Evolutionary conservation across 2,329 filamentous ascomycete genomes (phyloP).

Genomic region (Calonectria montana): DNA sequence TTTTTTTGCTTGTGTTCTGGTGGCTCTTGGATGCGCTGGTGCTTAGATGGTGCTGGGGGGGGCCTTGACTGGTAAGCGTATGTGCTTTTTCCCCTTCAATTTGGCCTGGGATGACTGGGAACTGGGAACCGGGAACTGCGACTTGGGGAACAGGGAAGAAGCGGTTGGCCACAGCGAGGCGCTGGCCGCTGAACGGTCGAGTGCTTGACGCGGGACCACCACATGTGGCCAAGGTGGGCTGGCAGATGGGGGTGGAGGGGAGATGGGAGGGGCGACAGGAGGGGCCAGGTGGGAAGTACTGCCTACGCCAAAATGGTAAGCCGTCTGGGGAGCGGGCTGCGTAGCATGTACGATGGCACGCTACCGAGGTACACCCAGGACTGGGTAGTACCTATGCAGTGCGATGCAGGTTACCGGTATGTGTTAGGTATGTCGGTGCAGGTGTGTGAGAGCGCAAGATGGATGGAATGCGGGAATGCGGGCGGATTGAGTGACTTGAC

Average conservation of each 20-base stretch:
- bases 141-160: constrained; percentile 18
- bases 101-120: constrained; percentile 9
- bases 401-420: constrained; percentile 6
- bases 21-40: constrained; percentile 6
- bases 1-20: constrained; percentile 9
- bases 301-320: constrained; percentile 20
- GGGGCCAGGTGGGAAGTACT: constrained; percentile 23
- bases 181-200: constrained; percentile 12
- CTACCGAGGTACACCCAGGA: constrained; percentile 6
- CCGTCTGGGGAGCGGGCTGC: neutral
- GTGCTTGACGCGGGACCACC: constrained; percentile 14
- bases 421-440: constrained; percentile 9
- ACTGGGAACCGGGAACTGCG: constrained; percentile 22
- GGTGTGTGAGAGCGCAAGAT: constrained; percentile 8
- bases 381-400: constrained; percentile 5
- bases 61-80: neutral
- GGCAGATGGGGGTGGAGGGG: constrained; percentile 19
- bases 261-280: constrained; percentile 25
- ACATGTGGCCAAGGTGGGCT: constrained; percentile 10
- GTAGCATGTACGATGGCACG: constrained; percentile 19
- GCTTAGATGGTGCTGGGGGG: neutral
- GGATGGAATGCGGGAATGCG: constrained; percentile 26
- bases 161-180: constrained; percentile 22
- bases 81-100: constrained; percentile 4
- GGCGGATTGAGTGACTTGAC: constrained; percentile 13